These are phyloP conservation scores for Verbena officinalis DNA, from an alignment of 257 asterid species.

Conservation along the genomic window DNA sequence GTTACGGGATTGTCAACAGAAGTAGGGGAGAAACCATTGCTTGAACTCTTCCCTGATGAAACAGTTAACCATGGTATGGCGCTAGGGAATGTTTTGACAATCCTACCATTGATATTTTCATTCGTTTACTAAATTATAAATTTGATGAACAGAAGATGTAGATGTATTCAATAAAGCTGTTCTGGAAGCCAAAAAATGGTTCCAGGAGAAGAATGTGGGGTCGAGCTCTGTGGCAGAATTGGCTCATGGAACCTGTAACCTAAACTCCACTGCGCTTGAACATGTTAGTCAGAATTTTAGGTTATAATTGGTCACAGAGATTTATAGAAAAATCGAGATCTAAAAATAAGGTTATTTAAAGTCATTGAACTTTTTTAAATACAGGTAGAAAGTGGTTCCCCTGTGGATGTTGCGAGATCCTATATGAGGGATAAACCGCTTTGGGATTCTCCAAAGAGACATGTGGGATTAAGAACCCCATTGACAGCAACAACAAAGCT, in stretches of 20 bases:
- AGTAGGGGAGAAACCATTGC: constrained; percentile 40
- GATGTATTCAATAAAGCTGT: constrained; percentile 54
- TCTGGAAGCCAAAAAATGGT: constrained; percentile 76
- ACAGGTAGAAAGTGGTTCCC: constrained; percentile 71
- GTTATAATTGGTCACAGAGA: too few species aligned
- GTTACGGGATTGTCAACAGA: constrained; percentile 47
- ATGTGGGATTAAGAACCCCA: constrained; percentile 56
- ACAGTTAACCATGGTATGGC: constrained; percentile 46
- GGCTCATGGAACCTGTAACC: constrained; percentile 39
- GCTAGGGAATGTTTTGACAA: constrained; percentile 14
- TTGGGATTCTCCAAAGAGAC: constrained; percentile 68
- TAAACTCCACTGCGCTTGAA: constrained; percentile 35
- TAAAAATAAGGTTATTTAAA: constrained; percentile 23
- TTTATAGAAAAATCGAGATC: constrained; percentile 16
- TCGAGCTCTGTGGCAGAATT: constrained; percentile 46
- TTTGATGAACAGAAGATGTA: constrained; percentile 46
- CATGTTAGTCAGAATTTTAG: constrained; percentile 41
- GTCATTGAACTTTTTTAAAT: constrained; percentile 18
- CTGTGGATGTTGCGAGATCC: constrained; percentile 71
- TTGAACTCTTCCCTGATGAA: constrained; percentile 34
- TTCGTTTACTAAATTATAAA: constrained; percentile 19
- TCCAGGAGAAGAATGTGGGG: constrained; percentile 65
- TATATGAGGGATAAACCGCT: constrained; percentile 75
- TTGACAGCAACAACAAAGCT: constrained; percentile 45
- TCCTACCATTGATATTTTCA: constrained; percentile 12